Base-by-base conservation (phyloP, 2,329 filamentous ascomycete species). In the Aspergillus quadrilineatus region DNA sequence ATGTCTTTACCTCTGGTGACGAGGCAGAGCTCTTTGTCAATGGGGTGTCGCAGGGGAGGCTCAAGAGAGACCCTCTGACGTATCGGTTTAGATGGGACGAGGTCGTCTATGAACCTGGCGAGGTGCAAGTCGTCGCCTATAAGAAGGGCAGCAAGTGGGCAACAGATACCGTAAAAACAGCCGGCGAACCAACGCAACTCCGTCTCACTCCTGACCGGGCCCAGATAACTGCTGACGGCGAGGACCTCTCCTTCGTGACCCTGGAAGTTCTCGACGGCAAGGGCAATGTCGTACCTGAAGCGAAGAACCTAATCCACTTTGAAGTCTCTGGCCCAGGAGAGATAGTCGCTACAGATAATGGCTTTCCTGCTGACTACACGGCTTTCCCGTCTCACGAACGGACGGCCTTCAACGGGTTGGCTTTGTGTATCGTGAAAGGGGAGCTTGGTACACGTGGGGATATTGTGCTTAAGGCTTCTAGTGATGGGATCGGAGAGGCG, bases 21-120 rank as follows among this genome's bases (percentile, higher is more conserved):
- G 53, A 56, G 41, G 53, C 53, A 2, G 47, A 47, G 17, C 32
- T 56, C 1, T 56, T 51, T 15, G 12, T 56, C 1, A 56, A 56
- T 26, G 53, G 53, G 5, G 9, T 15, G 1, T 41, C 39, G 1
- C 53, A 56, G 22, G 53, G 53, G 1, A 17, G 12, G 2, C n/a
- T 30, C 1, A 39, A 22, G 4, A 44, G 29, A 10, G 29, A 26
- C 8, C 12, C 17, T 2, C 28, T 46, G 0, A 32, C 44, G n/a
- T 56, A 56, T 34, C 53, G 53, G 1, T 41, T 56, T 17, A 29
- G 42, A n/a, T 56, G 53, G 53, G 53, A 56, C 17, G 26, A 56
- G 41, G 53, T 56, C 4, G 42, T 42, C 10, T 56, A 56, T 36
- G 4, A 50, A 9, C 47, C 53, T 7, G 53, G 53, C 15, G 39